Conservation (phyloP, 164 flowering plant species). For the Piper betle region DNA sequence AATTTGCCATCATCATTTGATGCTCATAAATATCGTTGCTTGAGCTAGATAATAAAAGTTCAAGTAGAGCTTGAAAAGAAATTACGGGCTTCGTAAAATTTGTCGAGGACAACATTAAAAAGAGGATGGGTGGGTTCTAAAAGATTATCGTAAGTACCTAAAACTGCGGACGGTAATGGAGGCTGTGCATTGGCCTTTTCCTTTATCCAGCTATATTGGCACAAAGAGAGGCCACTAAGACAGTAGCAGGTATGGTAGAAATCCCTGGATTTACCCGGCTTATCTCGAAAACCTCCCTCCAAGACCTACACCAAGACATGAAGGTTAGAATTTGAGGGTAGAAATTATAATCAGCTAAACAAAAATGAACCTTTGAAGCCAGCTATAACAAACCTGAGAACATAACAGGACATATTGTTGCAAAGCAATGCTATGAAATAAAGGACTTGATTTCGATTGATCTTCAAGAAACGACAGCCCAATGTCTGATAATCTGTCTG, state of each 20-base stretch:
- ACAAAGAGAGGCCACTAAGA: slow-evolving; percentile 70
- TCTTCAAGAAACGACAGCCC: slow-evolving; percentile 30
- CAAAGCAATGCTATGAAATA: slow-evolving; percentile 53
- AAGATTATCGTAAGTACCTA: slow-evolving; percentile 69
- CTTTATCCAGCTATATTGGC: slow-evolving; percentile 47
- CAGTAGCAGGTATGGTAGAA: slow-evolving; percentile 87
- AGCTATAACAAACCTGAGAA: slow-evolving; percentile 44
- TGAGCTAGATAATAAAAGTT: neutral
- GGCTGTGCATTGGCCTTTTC: slow-evolving; percentile 24
- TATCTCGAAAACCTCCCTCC: slow-evolving; percentile 80
- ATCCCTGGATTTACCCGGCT: slow-evolving; percentile 76
- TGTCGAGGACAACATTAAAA: slow-evolving; percentile 47
- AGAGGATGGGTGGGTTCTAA: slow-evolving; percentile 74
- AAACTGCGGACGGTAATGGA: slow-evolving; percentile 39
- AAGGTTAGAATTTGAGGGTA: neutral
- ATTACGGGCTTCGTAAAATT: slow-evolving; percentile 18
- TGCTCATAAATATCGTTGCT: too few species aligned
- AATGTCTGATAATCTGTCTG: slow-evolving; percentile 16
- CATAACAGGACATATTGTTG: slow-evolving; percentile 80
- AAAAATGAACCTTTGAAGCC: neutral
- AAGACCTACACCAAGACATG: slow-evolving; percentile 26
- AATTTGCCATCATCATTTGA: too few species aligned
- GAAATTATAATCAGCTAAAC: neutral
- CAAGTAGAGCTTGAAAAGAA: slow-evolving; percentile 11
- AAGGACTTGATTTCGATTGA: slow-evolving; percentile 28